These are phyloP conservation scores for Aspergillus quadrilineatus DNA, from an alignment of 2,329 filamentous ascomycete genomes.

Conservation along the genomic window DNA sequence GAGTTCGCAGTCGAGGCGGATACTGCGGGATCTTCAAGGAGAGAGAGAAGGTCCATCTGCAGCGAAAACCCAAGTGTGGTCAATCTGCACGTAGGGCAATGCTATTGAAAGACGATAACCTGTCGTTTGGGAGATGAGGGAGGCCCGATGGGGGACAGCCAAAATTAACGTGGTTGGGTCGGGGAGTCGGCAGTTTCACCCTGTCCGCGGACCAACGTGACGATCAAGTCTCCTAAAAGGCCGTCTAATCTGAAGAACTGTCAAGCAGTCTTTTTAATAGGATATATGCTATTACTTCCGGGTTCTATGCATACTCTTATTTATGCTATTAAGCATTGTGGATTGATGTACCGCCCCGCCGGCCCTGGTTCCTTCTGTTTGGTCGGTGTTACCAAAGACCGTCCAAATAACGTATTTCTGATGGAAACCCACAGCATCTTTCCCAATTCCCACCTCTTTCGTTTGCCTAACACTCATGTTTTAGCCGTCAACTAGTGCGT, in stretches of 20 bases:
- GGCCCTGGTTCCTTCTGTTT: neutral
- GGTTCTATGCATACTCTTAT: neutral
- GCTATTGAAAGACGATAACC: constrained; percentile 1
- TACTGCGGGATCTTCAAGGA: constrained; percentile 11
- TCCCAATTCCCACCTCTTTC: neutral
- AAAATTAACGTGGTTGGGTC: constrained; percentile 8
- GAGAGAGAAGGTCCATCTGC: constrained; percentile 17
- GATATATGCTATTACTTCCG: constrained; percentile 1
- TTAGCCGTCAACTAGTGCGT: neutral
- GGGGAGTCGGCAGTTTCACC: constrained; percentile 20
- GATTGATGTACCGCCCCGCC: neutral
- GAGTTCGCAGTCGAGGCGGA: constrained; percentile 11
- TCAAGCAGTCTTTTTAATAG: neutral
- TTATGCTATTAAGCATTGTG: neutral
- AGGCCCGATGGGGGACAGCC: constrained; percentile 10
- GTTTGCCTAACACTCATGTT: neutral
- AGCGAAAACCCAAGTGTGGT: neutral
- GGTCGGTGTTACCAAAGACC: neutral
- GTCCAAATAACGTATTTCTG: neutral
- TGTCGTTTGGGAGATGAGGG: constrained; percentile 9
- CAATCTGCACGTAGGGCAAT: neutral
- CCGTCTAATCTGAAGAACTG: neutral
- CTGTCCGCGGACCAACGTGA: constrained; percentile 17
- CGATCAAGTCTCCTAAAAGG: constrained; percentile 12
- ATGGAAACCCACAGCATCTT: neutral